Evolutionary conservation across 192 early-diverging fungal genomes (phyloP).

Genomic region (Paraglomus occultum): DNA sequence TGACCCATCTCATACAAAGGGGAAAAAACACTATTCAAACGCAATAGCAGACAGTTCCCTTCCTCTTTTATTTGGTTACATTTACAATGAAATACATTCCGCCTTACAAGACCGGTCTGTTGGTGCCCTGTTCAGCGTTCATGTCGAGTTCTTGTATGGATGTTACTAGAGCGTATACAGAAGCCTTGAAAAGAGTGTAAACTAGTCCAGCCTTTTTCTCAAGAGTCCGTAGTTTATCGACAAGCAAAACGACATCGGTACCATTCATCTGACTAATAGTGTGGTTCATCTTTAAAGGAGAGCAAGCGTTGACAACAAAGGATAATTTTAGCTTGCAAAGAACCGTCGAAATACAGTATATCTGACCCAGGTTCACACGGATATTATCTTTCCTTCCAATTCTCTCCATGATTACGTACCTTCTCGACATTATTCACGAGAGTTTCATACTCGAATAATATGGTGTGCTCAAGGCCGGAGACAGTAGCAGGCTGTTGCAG

Average conservation of each 20-base stretch:
- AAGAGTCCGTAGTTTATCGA: conserved; percentile 37
- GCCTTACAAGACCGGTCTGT: too few relatives aligned
- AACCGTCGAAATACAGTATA: not conserved
- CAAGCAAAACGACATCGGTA: conserved; percentile 31
- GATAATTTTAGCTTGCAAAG: not conserved
- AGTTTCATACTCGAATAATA: conserved; percentile 21
- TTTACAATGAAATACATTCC: too few relatives aligned
- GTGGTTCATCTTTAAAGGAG: conserved; percentile 32
- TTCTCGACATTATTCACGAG: conserved; percentile 20
- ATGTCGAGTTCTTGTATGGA: not conserved
- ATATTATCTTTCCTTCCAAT: not conserved
- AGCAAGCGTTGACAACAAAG: not conserved
- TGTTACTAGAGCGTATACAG: conserved; percentile 35
- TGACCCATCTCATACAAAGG: too few relatives aligned
- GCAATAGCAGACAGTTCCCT: too few relatives aligned
- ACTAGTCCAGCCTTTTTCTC: conserved; percentile 42
- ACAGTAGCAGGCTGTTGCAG: too few relatives aligned
- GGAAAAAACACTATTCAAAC: too few relatives aligned
- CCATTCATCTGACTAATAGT: conserved; percentile 33
- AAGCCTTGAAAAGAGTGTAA: conserved; percentile 41
- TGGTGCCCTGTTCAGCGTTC: too few relatives aligned
- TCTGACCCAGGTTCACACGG: not conserved
- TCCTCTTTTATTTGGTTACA: too few relatives aligned
- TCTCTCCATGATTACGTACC: conserved; percentile 2
- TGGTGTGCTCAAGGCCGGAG: conserved; percentile 15